phyloP scores from a whole-genome alignment of 805 yeast species.

The Cyberlindnera maritima region DNA sequence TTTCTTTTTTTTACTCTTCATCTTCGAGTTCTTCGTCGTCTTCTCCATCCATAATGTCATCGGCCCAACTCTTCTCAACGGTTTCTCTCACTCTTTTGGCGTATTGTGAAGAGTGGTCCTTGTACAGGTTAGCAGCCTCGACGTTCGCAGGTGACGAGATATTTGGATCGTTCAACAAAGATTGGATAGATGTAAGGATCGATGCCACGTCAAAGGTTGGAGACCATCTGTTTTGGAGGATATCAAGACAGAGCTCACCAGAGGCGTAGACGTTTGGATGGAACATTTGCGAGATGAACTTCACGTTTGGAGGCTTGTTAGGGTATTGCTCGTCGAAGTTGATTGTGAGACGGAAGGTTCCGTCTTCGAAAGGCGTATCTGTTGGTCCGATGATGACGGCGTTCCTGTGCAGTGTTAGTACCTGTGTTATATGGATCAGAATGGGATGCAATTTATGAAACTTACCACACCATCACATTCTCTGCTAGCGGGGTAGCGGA shows the following conservation, averaged over 20 bases:
- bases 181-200: slow-evolving; percentile 88
- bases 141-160: slow-evolving; percentile 96
- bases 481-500: slow-evolving; percentile 97
- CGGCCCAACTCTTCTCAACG: slow-evolving; percentile 93
- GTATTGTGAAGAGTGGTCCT: slow-evolving; percentile 93
- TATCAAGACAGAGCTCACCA: slow-evolving; percentile 95
- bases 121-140: slow-evolving; percentile 93
- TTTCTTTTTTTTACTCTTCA: slow-evolving; percentile 10
- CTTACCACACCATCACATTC: slow-evolving; percentile 84
- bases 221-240: slow-evolving; percentile 95
- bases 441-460: no score
- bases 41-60: slow-evolving; percentile 60
- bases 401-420: slow-evolving; percentile 44
- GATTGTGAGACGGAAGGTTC: slow-evolving; percentile 82
- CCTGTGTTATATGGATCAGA: no score
- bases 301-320: slow-evolving; percentile 92
- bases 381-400: slow-evolving; percentile 98
- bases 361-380: slow-evolving; percentile 97
- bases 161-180: slow-evolving; percentile 91
- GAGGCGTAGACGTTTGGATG: slow-evolving; percentile 96
- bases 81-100: slow-evolving; percentile 89
- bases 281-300: slow-evolving; percentile 91
- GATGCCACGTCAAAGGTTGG: slow-evolving; percentile 98
- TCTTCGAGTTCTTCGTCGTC: slow-evolving; percentile 40
- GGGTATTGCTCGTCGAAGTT: slow-evolving; percentile 98